Base-by-base conservation (phyloP, 305 asterid species). In the Fraxinus baroniana region DNA sequence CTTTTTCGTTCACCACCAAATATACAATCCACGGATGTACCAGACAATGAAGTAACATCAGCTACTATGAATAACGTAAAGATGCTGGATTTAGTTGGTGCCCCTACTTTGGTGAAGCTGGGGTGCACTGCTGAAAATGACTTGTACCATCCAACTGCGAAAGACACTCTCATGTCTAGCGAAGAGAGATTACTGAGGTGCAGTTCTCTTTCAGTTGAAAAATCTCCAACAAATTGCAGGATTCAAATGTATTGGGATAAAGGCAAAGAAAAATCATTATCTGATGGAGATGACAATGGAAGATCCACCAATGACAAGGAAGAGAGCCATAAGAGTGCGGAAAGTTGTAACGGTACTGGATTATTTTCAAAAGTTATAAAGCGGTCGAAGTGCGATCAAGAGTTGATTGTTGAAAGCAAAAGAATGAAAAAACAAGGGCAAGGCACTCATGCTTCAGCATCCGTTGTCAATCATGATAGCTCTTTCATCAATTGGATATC, bases 401-500 rank as follows among this genome's bases (percentile, higher is more conserved):
- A 76, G 57, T 79, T 81, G 46, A 28, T 78, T 49, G 41, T 46
- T 10, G 90, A 87, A 52, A 91, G 88, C 88, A 91, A 94, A 86
- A 89, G 94, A 90, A 71, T 76, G 79, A 93, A 84, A 87, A 85
- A 1, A 7, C 83, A 80, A 80, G 37, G 55, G 4, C 84, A 85
- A 28, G 89, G 74, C 74, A 85, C 60, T 83, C 81, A 80, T 78
- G 89, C 76, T 64, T 84, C 90, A 33, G 78, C 84, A 4, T 86
- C 91, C 36, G 28, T 49, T 8, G 74, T 30, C 15, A 82, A 77
- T 84, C 82, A 73, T 0, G 86, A 86, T 76, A 91, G 95, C 89
- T 93, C 97, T n/a, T 95, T 95, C 82, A 70, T 90, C 91, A 91
- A 79, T 77, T 95, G 95, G 97, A 91, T 95, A 74, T 87, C 97